Base-by-base conservation (phyloP, 2,329 filamentous ascomycete genomes). In the Celoporthe dispersa region DNA sequence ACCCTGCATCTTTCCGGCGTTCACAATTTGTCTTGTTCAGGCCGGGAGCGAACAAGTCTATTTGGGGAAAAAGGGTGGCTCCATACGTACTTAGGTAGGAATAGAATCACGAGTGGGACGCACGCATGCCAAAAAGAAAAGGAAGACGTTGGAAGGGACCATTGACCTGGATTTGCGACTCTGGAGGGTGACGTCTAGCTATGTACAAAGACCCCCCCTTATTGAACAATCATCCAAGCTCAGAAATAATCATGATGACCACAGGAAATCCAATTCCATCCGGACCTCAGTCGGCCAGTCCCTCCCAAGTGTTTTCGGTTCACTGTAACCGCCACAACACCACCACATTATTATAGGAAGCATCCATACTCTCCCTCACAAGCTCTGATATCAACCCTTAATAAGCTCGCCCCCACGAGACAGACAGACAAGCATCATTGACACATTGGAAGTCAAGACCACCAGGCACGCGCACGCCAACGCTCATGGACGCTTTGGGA, bases 111-210 rank as follows among this genome's bases (percentile, higher is more conserved):
- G 8, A 8, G 33, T 1, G 14, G 22, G 39, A 51, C 37, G 19
- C 3, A 22, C 4, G 2, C 35, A 44, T 31, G 9, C n/a, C 55
- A 63, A n/a, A 8, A 61, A 1, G 37, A 9, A 44, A 22, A 48
- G 2, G 9, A 22, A 33, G 14, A 48, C 25, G 7, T 25, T 66
- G 55, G 39, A 68, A 59, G 66, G 55, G 57, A 62, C 51, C 37
- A 68, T 53, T 57, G 66, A 63, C 33, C 25, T 71, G 70, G 25
- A 61, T 67, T 69, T 69, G 48, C n/a, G 64, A 53, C 51, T 53
- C 48, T 63, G 44, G 44, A 37, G 55, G 35, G 25, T 14, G 33
- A 37, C 33, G 7, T 35, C 64, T 35, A 57, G 41, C 31, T 67
- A 67, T 69, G 67, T 64, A 67, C 67, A 64, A 67, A 57, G 37